Evolutionary conservation across 2,329 filamentous ascomycete species (phyloP), one percentile per base, ranked within the genome.

Genomic region (Fusarium nodosum): DNA sequence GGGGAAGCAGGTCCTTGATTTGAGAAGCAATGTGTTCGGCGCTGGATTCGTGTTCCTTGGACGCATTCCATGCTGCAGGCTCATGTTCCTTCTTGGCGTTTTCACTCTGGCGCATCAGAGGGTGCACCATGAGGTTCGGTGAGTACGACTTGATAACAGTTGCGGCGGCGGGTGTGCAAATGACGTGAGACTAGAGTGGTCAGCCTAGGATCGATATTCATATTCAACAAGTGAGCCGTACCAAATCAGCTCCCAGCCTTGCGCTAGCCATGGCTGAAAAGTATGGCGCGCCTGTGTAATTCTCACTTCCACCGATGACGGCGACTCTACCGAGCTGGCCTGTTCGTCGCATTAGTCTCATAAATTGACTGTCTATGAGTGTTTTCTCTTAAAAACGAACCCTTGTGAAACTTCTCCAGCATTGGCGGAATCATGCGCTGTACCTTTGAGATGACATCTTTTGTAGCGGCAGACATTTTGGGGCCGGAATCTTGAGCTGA

Each of bases 181-280:
- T 97, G 67, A 99, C 91, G 82, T 97, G 95, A 69, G 91, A 93
- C 93, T 93, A 22, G 10, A 44, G 13, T 33, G 30, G 22, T 74
- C 18, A 69, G 61, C 41, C 4, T 31, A 5, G 24, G 12, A 16
- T 42, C 20, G 41, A 12, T 20, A 42, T 24, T 33, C 18, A 22
- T 16, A 41, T 10, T 22, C 28, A 18, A 16, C 13, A 24, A 41
- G 12, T 33, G 15, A 18, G 20, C 24, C 30, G 6, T 84, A 95
- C 93, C 93, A 97, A 93, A 76, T 97, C 94, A 75, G 91, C 93
- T 7, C 95, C 96, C 60, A 98, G 82, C 75, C 92, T 89, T 47
- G 96, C 96, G 71, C 93, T 97, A 15, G 96, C 96, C 90, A 97
- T 97, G 69, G 95, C 94, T 22, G 95, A 97, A 82, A 99, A 99